Evolutionary conservation across 2,329 filamentous ascomycete species (phyloP).

Genomic region (Aciculosporium take): DNA sequence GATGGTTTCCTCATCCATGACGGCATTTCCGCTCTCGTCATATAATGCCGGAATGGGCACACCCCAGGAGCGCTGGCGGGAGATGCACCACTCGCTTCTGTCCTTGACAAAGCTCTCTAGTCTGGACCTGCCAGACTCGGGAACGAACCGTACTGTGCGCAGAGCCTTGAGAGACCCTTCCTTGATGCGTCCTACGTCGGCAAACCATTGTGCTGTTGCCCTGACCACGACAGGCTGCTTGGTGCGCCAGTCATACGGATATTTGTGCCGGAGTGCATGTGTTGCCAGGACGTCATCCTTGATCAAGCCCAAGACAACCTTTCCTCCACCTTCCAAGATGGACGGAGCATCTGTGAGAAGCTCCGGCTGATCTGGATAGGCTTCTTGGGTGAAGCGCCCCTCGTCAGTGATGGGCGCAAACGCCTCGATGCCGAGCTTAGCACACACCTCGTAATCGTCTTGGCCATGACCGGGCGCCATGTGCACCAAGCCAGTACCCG

Average conservation of each 20-base stretch:
- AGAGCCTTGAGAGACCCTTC: conserved; percentile 56
- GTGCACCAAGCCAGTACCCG: conserved; percentile 93
- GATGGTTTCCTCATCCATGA: conserved; percentile 68
- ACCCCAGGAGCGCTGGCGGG: conserved; percentile 87
- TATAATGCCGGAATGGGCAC: conserved; percentile 91
- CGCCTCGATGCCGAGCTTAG: conserved; percentile 52
- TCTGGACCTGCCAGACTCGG: conserved; percentile 55
- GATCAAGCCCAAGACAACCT: conserved; percentile 56
- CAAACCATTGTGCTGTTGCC: conserved; percentile 96
- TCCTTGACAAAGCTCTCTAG: conserved; percentile 77
- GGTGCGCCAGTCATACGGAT: conserved; percentile 95
- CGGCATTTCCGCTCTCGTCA: conserved; percentile 53
- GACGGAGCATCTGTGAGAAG: conserved; percentile 51
- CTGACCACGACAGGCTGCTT: conserved; percentile 83
- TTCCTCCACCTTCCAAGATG: conserved; percentile 56
- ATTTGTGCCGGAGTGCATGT: conserved; percentile 73
- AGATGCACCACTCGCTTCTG: conserved; percentile 95
- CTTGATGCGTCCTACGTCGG: conserved; percentile 77
- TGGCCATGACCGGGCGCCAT: conserved; percentile 89
- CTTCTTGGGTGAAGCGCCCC: conserved; percentile 67
- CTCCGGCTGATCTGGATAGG: conserved; percentile 55
- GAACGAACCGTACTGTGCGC: conserved; percentile 61
- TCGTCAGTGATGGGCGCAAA: conserved; percentile 73
- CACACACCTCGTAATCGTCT: conserved; percentile 83
- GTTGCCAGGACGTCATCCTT: conserved; percentile 49